Evolutionary conservation across 305 asterid genomes (phyloP), one percentile per base, ranked within the genome.

Genomic region (Fraxinus latifolia): DNA sequence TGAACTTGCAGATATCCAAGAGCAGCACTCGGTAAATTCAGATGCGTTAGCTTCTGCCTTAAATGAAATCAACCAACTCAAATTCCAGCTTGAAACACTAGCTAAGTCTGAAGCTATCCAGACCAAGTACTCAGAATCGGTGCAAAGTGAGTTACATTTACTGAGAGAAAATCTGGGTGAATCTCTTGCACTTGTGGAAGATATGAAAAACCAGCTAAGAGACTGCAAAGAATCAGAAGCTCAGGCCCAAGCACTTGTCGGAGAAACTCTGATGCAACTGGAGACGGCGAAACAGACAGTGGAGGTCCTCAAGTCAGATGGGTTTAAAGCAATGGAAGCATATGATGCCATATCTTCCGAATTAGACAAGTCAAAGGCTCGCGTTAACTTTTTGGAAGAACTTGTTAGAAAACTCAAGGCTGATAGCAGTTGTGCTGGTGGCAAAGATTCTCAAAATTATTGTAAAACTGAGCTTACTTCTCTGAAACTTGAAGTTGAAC

Each of bases 361-460:
- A 87, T 90, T 95, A 85, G 92, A 86, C 76, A 82, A 88, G 79
- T 92, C 96, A 6, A 91, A 84, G 89, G 91, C 87, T 33, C 95
- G 83, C 5, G 94, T 87, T 7, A 83, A 83, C 27, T 55, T 75
- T 76, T 83, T 92, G 15, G 97, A 95, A 85, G 89, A 77, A 50
- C 87, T 87, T 17, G 92, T 91, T 5, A 83, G 85, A 53, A 89
- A 94, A 81, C 94, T 92, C 50, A 86, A 91, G 83, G 85, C 89
- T 31, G 93, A 86, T 29, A 36, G 76, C 32, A 75, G 80, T 65
- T 76, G 55, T 80, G 82, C 78, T 5, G 68, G 55, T 29, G 65
- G 76, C 44, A 72, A 79, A 21, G 79, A 71, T 74, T 82, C 89
- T 34, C 80, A 23, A 8, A 32, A 78, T 29, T 76, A 60, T 47